Percentiles rank a stretch among this genome's conserved stretches.
These are phyloP conservation scores for Dianthus caryophyllus DNA, from an alignment of 148 eudicot genomes.

Conservation along the genomic window DNA sequence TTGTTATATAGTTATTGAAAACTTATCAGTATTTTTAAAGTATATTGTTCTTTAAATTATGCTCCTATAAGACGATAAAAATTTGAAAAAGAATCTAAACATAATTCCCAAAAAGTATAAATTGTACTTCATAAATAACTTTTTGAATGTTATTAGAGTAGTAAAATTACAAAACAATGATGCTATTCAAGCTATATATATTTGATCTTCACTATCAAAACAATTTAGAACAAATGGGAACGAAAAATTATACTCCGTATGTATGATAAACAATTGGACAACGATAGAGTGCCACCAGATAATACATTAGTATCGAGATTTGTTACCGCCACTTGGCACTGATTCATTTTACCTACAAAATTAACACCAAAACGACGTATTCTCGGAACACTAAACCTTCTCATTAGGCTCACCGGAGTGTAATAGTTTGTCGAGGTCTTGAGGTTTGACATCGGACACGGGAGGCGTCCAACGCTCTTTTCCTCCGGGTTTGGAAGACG, in stretches of 20 bases:
- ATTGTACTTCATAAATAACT: too few relatives aligned
- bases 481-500: slow-evolving; percentile 50
- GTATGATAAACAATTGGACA: not conserved
- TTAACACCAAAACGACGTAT: not conserved
- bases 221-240: not conserved
- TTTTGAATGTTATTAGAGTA: too few relatives aligned
- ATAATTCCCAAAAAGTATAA: too few relatives aligned
- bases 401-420: slow-evolving; percentile 6
- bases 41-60: too few relatives aligned
- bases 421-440: slow-evolving; percentile 8
- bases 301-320: too few relatives aligned
- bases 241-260: not conserved
- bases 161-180: not conserved
- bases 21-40: too few relatives aligned
- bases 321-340: too few relatives aligned
- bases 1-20: too few relatives aligned
- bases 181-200: not conserved
- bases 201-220: not conserved
- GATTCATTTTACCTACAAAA: too few relatives aligned
- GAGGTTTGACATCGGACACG: slow-evolving; percentile 8
- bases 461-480: slow-evolving; percentile 31
- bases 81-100: too few relatives aligned
- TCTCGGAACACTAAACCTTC: not conserved
- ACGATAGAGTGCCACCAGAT: too few relatives aligned
- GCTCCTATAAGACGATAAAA: too few relatives aligned